Percentiles rank a stretch among this genome's conserved stretches.
phyloP scores from a whole-genome alignment of 2,329 filamentous ascomycete species.

The Verruconis gallopava region DNA sequence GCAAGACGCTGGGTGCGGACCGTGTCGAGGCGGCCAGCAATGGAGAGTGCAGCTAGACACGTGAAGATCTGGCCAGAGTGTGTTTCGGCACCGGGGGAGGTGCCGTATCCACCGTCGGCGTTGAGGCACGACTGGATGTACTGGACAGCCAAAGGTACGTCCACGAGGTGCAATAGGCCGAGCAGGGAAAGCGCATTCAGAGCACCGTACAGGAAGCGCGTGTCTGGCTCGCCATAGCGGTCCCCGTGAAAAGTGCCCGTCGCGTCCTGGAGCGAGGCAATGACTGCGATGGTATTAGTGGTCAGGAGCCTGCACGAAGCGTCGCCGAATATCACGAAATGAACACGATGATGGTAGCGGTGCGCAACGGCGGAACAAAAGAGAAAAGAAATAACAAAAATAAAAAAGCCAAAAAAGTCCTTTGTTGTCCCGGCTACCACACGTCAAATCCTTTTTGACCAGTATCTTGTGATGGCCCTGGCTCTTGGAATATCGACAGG shows the following conservation, averaged over 20 bases:
- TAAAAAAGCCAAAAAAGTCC: no score
- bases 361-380: no score
- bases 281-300: constrained; percentile 38
- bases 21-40: constrained; percentile 62
- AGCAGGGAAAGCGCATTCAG: constrained; percentile 83
- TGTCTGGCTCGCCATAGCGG: constrained; percentile 93
- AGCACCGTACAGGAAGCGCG: constrained; percentile 82
- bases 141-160: constrained; percentile 67
- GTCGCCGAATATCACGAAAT: no score
- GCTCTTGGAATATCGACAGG: no score
- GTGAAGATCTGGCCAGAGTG: constrained; percentile 95
- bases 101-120: constrained; percentile 88
- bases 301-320: no score
- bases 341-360: no score
- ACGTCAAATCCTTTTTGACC: no score
- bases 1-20: constrained; percentile 52
- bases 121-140: constrained; percentile 78
- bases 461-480: no score
- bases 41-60: constrained; percentile 75
- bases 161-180: constrained; percentile 55
- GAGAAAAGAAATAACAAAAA: no score
- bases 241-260: constrained; percentile 88
- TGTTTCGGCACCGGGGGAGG: constrained; percentile 79
- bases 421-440: no score
- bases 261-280: constrained; percentile 70